A percentile compares a stretch with the other conserved stretches of the same genome.
phyloP scores from a whole-genome alignment of 1,284 basidiomycete species.

The Somion occarium region DNA sequence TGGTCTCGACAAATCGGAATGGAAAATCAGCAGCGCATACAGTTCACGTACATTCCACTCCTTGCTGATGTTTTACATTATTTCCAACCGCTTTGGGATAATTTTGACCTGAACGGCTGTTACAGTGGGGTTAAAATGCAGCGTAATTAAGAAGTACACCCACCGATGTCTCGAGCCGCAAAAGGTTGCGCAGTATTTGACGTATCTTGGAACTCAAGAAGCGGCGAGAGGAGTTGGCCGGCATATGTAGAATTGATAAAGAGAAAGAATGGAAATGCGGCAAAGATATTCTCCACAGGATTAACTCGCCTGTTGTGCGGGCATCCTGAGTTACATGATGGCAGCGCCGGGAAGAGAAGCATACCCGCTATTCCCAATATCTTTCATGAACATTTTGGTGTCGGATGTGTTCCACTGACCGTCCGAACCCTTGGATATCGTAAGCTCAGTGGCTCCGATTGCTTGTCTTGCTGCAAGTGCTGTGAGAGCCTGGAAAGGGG shows the following conservation, averaged over 20 bases:
- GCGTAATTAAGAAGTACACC: not conserved
- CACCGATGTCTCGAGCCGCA: conserved; percentile 40
- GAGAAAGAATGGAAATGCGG: conserved; percentile 41
- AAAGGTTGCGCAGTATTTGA: conserved; percentile 24
- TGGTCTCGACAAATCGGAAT: conserved; percentile 3
- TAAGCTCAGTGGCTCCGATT: conserved; percentile 35
- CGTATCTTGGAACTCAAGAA: conserved; percentile 38
- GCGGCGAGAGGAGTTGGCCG: conserved; percentile 37
- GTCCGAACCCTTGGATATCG: conserved; percentile 24
- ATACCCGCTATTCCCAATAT: conserved; percentile 17
- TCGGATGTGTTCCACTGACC: conserved; percentile 34
- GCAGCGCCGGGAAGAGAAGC: no score
- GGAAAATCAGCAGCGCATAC: not conserved
- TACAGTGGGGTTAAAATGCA: not conserved
- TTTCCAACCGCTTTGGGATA: conserved; percentile 25
- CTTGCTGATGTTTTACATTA: conserved; percentile 19
- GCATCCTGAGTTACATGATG: not conserved
- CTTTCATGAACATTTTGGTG: conserved; percentile 44
- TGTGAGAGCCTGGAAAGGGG: conserved; percentile 37
- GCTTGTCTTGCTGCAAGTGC: conserved; percentile 37
- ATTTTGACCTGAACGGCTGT: conserved; percentile 7
- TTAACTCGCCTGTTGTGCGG: conserved; percentile 26
- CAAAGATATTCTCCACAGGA: conserved; percentile 45
- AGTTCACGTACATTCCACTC: conserved; percentile 22
- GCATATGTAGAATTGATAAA: conserved; percentile 41